Base-by-base conservation (phyloP, 805 yeast genomes). In the Wickerhamiella alocasiicola region DNA sequence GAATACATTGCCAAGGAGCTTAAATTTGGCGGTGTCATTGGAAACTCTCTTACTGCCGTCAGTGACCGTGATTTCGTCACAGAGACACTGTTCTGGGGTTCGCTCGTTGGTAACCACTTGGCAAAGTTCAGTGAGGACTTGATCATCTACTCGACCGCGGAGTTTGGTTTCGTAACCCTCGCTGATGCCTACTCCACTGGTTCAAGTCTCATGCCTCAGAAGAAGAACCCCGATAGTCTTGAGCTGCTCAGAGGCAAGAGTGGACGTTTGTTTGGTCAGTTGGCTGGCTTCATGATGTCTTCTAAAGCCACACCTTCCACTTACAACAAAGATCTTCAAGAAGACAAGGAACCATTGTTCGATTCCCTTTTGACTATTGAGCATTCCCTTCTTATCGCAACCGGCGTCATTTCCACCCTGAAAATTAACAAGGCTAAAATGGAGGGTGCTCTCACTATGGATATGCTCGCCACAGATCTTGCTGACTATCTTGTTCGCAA, bases 181-280 rank as follows among this genome's bases (percentile, higher is more conserved):
- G 93, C 95, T 9, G 99, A 91, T 59, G 97, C 98, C 19, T 91
- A 91, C 64, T 91, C 98, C 1, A 91, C 99, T 6, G 99, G 99
- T 11, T 84, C 96, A 5, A 84, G 95, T 20, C 71, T 91, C 57
- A 91, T 91, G 99, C 99, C 99, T 18, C 98, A 91, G 64, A 91
- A 91, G 76, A 91, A 91, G 64, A 91, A 91, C 65, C 95, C 98
- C 3, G 99, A 91, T 61, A 82, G 95, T 21, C 68, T 91, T 51
- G 99, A 91, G 66, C 71, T 91, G 47, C 71, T 93, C 56, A 75
- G 99, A 63, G 99, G 99, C 45, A 91, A 91, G 65, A 78, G 93
- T 9, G 99, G 99, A 41, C 78, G 99, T 62, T 95, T 84, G 5
- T 87, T 91, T 55, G 99, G 99, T 59, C 78, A 87, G 20, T 67